phyloP scores from a whole-genome alignment of 116 monocot species.

The Zostera marina region DNA sequence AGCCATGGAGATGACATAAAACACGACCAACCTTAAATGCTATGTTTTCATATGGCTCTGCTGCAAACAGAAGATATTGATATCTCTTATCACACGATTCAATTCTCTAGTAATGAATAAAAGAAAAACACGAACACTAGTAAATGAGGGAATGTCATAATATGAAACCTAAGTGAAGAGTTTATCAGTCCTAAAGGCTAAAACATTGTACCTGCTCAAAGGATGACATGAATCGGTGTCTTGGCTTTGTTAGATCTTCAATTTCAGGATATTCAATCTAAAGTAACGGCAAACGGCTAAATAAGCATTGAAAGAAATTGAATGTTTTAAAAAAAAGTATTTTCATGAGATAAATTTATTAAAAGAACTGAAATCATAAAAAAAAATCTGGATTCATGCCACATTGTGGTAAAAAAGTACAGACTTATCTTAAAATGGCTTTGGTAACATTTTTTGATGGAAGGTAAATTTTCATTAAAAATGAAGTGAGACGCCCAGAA shows the following conservation, averaged over 20 bases:
- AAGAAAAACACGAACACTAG: slow-evolving; percentile 1
- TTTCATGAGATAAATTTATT: neutral
- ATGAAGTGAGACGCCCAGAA: too few species aligned
- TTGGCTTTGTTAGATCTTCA: slow-evolving; percentile 64
- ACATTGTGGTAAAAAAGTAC: neutral
- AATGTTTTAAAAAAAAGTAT: slow-evolving; percentile 2
- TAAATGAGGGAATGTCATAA: neutral
- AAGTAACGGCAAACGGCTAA: slow-evolving; percentile 7
- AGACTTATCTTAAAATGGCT: too few species aligned
- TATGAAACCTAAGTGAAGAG: neutral
- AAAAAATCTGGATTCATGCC: neutral
- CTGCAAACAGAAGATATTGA: slow-evolving; percentile 87
- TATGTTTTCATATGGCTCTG: slow-evolving; percentile 88
- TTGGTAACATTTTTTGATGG: too few species aligned
- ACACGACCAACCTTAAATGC: slow-evolving; percentile 56
- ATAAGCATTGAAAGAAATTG: neutral
- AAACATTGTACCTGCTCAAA: slow-evolving; percentile 49
- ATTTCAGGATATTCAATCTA: slow-evolving; percentile 91
- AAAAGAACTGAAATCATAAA: neutral
- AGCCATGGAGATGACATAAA: neutral
- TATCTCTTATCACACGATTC: slow-evolving; percentile 74
- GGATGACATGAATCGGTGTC: slow-evolving; percentile 84
- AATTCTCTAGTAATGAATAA: slow-evolving; percentile 41
- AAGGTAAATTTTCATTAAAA: too few species aligned
- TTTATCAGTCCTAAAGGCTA: neutral